Evolutionary conservation across 108 stramenopile species (phyloP).

Genomic region (Nitzschia inconspicua): DNA sequence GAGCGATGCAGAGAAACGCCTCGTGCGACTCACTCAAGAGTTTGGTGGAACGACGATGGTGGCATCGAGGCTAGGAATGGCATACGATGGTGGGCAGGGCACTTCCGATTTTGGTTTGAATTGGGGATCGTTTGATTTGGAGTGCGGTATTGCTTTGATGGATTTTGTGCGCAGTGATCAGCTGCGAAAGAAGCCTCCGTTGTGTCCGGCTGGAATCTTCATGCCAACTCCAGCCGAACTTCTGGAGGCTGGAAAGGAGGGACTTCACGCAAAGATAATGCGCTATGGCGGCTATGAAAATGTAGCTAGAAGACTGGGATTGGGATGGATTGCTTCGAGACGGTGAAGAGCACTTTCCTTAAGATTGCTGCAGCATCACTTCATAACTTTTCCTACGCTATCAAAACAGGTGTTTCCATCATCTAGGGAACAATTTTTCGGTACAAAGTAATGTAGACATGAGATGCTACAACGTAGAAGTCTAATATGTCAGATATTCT

Average conservation of each 20-base stretch:
- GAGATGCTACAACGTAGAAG: too few relatives aligned
- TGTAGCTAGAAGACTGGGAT: conserved; percentile 60
- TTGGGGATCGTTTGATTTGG: conserved; percentile 58
- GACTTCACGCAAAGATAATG: conserved; percentile 26
- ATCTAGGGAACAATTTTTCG: too few relatives aligned
- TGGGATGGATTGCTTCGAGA: too few relatives aligned
- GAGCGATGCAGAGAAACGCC: conserved; percentile 3
- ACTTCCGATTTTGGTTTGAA: conserved; percentile 11
- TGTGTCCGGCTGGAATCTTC: conserved; percentile 33
- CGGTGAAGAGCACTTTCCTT: too few relatives aligned
- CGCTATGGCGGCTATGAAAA: conserved; percentile 74
- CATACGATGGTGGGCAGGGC: background rate
- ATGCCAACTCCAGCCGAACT: conserved; percentile 46
- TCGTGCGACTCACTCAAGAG: conserved; percentile 42
- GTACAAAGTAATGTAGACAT: too few relatives aligned
- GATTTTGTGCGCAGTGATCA: conserved; percentile 48
- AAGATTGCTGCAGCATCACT: too few relatives aligned
- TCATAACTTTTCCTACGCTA: too few relatives aligned
- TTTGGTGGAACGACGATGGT: conserved; percentile 65
- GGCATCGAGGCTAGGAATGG: conserved; percentile 50
- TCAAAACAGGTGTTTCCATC: too few relatives aligned
- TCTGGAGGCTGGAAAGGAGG: conserved; percentile 8
- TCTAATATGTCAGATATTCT: too few relatives aligned
- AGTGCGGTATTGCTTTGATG: conserved; percentile 54
- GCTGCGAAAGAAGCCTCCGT: conserved; percentile 39